Base-by-base conservation (phyloP, 108 stramenopile genomes). In the Pseudonitzschia delicatissima region DNA sequence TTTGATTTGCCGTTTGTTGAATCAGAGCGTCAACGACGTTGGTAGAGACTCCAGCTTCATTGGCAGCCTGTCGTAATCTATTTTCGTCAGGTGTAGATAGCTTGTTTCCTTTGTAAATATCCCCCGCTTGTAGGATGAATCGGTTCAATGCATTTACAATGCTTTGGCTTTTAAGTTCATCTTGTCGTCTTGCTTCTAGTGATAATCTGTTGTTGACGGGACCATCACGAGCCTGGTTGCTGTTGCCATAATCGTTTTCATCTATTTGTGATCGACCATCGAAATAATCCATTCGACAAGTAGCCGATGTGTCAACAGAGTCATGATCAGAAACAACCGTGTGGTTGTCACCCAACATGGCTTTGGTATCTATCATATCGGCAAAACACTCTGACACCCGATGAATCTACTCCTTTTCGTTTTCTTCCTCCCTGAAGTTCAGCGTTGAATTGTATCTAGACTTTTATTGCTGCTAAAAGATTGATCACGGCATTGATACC, bases 71-170 rank as follows among this genome's bases (percentile, higher is more conserved):
- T 40, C 67, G 21, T 28, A 75, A 35, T n/a, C 52, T 72, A 33
- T 55, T 34, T 57, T 57, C 48, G 25, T 75, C 74, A 8, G 39
- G 40, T 13, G 50, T 34, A 49, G 66, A 60, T 0, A 73, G 37
- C 28, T 33, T 26, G 28, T 63, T 65, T 11, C 74, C 74, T 31
- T 51, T 62, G 51, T 62, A 75, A 6, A 67, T 66, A 25, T 75
- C 64, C 21, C 74, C 74, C 25, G 74, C 74, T 45, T 68, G 68
- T n/a, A 64, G 55, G 15, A 75, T 75, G 26, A 75, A 75, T 45
- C 63, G 74, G 55, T 75, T 75, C 32, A 75, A 28, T 13, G 74
- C 57, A 36, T 68, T 45, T 27, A 68, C 68, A 21, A 66, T 67
- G 6, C 47, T 62, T 11, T 45, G 67, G 39, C 45, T 62, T 61